Percentiles rank a stretch among this genome's conserved stretches.
Evolutionary conservation across 2,329 filamentous ascomycete genomes (phyloP).

Genomic region (Aureobasidium subglaciale): DNA sequence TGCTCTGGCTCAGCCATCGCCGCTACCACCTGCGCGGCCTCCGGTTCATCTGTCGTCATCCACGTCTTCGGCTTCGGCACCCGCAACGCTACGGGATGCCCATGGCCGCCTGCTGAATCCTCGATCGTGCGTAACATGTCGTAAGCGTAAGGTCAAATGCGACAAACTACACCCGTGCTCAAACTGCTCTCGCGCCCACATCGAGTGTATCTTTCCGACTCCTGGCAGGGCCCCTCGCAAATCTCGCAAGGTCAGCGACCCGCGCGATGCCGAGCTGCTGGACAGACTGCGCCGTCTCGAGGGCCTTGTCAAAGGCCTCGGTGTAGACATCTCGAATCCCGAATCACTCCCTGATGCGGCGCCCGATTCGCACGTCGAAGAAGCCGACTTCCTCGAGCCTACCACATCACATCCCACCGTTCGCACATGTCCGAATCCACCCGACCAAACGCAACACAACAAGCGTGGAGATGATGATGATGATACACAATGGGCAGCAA

Average conservation of each 20-base stretch:
- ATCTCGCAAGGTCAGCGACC: constrained; percentile 58
- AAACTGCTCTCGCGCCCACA: constrained; percentile 64
- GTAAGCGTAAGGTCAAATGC: constrained; percentile 63
- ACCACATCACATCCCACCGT: not conserved
- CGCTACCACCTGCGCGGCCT: not conserved
- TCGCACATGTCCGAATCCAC: constrained; percentile 23
- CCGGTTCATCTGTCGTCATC: not conserved
- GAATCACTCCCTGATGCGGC: constrained; percentile 11
- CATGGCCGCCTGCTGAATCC: constrained; percentile 31
- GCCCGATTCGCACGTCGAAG: not conserved
- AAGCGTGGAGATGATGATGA: constrained; percentile 5
- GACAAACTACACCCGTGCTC: constrained; percentile 71
- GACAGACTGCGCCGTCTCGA: constrained; percentile 66
- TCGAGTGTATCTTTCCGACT: constrained; percentile 67
- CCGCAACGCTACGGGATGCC: constrained; percentile 21
- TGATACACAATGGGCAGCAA: not conserved
- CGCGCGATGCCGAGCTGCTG: constrained; percentile 55
- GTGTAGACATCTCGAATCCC: constrained; percentile 32
- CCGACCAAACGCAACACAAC: constrained; percentile 14
- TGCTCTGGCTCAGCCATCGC: not conserved
- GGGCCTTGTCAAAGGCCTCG: constrained; percentile 61
- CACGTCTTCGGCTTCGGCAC: not conserved
- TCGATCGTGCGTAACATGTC: constrained; percentile 46
- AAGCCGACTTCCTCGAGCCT: not conserved
- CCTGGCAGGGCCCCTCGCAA: constrained; percentile 66